phyloP scores from a whole-genome alignment of 2,329 filamentous ascomycete genomes.

The Blastomyces emzantsi region DNA sequence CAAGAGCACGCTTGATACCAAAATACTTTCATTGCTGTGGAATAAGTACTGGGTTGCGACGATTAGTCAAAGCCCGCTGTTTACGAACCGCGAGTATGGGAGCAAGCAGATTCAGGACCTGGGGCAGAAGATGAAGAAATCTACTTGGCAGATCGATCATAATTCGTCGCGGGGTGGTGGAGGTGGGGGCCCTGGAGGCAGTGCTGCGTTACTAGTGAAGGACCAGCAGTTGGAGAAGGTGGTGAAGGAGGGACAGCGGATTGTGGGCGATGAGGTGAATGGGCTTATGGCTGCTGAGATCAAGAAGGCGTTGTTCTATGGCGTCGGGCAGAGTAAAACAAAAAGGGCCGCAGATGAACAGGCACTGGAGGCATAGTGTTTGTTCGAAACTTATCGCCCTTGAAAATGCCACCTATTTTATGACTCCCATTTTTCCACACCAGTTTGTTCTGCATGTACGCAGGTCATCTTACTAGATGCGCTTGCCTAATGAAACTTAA shows the following conservation, averaged over 20 bases:
- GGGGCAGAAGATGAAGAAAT: constrained; percentile 67
- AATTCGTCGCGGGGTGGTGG: constrained; percentile 16
- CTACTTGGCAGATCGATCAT: constrained; percentile 38
- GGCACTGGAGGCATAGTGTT: constrained; percentile 18
- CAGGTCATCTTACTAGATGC: background rate
- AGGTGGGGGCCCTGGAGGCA: constrained; percentile 17
- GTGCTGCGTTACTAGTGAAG: constrained; percentile 26
- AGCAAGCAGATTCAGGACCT: constrained; percentile 89
- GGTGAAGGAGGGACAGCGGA: constrained; percentile 48
- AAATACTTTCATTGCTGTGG: constrained; percentile 83
- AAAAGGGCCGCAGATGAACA: background rate
- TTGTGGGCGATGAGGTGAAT: constrained; percentile 47
- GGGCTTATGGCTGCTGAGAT: constrained; percentile 42
- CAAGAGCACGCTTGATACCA: constrained; percentile 83
- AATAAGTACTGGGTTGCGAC: constrained; percentile 91
- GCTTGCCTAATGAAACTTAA: background rate
- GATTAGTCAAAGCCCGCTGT: constrained; percentile 77
- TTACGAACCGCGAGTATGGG: constrained; percentile 86
- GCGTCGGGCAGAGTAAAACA: background rate
- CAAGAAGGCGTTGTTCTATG: constrained; percentile 44
- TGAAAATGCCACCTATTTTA: background rate
- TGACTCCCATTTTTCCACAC: background rate
- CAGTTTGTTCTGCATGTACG: background rate
- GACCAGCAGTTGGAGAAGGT: constrained; percentile 45
- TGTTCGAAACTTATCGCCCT: background rate